Evolutionary conservation across 371 early-diverging fungal species (phyloP).

Genomic region (Scutellospora calospora): DNA sequence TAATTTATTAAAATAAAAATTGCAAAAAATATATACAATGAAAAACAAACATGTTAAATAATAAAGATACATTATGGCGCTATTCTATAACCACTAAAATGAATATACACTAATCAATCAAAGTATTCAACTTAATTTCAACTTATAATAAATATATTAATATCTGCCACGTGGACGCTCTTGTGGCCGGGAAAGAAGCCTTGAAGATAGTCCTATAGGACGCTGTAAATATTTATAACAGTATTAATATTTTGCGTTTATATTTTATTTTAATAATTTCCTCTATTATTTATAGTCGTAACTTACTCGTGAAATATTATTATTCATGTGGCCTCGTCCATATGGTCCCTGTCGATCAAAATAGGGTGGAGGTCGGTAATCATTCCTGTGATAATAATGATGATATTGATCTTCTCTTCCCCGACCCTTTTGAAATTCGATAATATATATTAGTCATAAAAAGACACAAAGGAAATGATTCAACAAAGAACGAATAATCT

Average conservation of each 20-base stretch:
- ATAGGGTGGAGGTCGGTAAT: conserved; percentile 13
- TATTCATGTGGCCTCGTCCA: conserved; percentile 21
- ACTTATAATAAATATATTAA: neutral
- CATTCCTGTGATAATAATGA: conserved; percentile 31
- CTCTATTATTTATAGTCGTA: neutral
- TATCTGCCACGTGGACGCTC: conserved; percentile 26
- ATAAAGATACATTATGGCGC: neutral
- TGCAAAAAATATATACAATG: conserved; percentile 37
- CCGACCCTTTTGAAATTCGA: conserved; percentile 4
- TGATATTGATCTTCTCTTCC: conserved; percentile 25
- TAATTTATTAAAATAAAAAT: conserved; percentile 1
- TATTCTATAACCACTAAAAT: neutral
- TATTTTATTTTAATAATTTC: neutral
- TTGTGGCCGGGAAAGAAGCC: neutral
- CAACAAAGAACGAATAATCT: too few relatives aligned
- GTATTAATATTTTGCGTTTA: neutral
- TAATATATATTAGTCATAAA: neutral
- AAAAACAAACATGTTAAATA: neutral
- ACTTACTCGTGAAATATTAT: conserved; percentile 21
- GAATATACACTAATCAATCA: neutral
- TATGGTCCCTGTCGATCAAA: conserved; percentile 10
- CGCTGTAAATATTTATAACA: conserved; percentile 4
- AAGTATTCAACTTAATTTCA: neutral
- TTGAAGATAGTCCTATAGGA: neutral
- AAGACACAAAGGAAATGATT: neutral